These are phyloP conservation scores for Coemansia sp. DNA, from an alignment of 192 early-diverging fungal species.

Conservation along the genomic window DNA sequence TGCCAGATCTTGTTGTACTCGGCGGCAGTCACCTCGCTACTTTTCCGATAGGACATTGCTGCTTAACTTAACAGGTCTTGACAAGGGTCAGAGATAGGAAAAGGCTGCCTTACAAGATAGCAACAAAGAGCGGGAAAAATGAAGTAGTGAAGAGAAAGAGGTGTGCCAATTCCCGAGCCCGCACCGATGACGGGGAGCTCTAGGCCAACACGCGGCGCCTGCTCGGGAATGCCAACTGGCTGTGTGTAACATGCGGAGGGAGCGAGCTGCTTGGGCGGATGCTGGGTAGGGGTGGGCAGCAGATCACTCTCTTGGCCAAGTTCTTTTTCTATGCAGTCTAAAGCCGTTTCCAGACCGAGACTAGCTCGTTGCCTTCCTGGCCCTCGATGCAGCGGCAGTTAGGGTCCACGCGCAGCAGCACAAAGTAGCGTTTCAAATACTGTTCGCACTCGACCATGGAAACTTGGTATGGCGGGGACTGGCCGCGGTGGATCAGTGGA, in stretches of 20 bases:
- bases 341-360: conserved; percentile 44
- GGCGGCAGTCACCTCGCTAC: conserved; percentile 2
- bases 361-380: conserved; percentile 45
- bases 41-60: conserved; percentile 14
- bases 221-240: not conserved
- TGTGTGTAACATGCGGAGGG: not conserved
- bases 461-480: conserved; percentile 32
- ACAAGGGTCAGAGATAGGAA: too few relatives aligned
- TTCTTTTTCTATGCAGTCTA: conserved; percentile 3
- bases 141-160: not conserved
- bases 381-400: conserved; percentile 46
- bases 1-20: conserved; percentile 44
- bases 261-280: not conserved
- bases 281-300: not conserved
- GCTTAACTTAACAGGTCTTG: not conserved
- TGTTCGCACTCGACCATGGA: conserved; percentile 49
- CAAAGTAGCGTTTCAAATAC: conserved; percentile 43
- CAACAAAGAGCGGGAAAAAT: not conserved
- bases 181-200: not conserved
- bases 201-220: too few relatives aligned
- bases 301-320: not conserved
- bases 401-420: conserved; percentile 43
- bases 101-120: not conserved
- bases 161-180: not conserved
- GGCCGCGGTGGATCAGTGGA: conserved; percentile 38